Evolutionary conservation across 495 filamentous ascomycete species (phyloP).

Genomic region (Penicillium lagena): DNA sequence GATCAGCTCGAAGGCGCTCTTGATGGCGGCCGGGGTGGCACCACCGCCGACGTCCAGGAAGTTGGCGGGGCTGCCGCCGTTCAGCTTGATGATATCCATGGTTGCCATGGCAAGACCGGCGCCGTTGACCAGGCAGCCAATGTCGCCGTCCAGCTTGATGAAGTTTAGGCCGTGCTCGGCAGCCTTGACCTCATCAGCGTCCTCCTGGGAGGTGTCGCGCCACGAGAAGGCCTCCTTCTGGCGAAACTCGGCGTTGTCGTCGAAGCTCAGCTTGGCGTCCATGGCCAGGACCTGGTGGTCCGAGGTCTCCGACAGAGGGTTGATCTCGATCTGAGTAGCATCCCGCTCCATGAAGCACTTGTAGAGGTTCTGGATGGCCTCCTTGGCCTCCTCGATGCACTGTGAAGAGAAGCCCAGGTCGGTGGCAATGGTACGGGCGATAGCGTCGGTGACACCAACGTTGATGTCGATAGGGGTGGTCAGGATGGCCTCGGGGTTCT

Average conservation of each 20-base stretch:
- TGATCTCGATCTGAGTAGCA: conserved; percentile 99
- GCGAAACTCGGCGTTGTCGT: conserved; percentile 97
- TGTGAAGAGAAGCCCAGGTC: conserved; percentile 95
- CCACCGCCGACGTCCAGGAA: conserved; percentile 98
- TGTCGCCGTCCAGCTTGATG: conserved; percentile 99
- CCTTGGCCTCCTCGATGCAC: conserved; percentile 89
- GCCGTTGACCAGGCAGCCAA: conserved; percentile 97
- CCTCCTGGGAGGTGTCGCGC: conserved; percentile 93
- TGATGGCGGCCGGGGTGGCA: conserved; percentile 93
- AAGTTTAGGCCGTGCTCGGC: conserved; percentile 92
- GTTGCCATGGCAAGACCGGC: conserved; percentile 99
- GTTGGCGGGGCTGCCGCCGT: conserved; percentile 92
- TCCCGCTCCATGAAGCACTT: conserved; percentile 97
- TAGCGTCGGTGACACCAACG: conserved; percentile 88
- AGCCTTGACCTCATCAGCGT: conserved; percentile 94
- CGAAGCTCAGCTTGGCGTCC: conserved; percentile 97
- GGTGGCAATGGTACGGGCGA: conserved; percentile 82
- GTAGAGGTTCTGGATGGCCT: conserved; percentile 97
- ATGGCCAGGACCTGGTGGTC: conserved; percentile 97
- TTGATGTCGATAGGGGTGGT: conserved; percentile 93
- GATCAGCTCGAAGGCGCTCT: conserved; percentile 96
- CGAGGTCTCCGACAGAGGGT: conserved; percentile 92
- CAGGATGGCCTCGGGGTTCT: conserved; percentile 90
- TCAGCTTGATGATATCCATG: conserved; percentile 99
- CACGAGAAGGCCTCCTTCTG: conserved; percentile 93